Base-by-base conservation (phyloP, 495 filamentous ascomycete genomes). In the Lindgomyces ingoldianus region DNA sequence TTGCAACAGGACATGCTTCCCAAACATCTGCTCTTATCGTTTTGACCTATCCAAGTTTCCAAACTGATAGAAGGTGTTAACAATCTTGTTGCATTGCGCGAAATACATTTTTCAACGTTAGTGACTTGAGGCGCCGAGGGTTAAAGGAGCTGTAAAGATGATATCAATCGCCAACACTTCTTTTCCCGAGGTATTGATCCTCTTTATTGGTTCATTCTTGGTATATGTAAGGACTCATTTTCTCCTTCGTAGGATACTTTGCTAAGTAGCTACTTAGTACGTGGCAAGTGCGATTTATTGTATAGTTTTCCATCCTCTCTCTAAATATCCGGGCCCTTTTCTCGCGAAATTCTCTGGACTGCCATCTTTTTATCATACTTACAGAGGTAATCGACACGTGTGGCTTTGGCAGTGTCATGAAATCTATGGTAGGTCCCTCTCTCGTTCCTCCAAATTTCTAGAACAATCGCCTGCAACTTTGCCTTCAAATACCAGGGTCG, bases 301-400 rank as follows among this genome's bases (percentile, higher is more conserved):
- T 36, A 4, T 56, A 2, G 39, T n/a, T 22, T 56, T 56, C 33
- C 52, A 56, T 42, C 52, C 52, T 2, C 19, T 56, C 19, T 29
- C 52, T 39, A 56, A 56, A 56, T 56, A 36, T 30, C 52, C 52
- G 4, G 52, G 52, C 6, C 52, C 52, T n/a, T 56, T 39, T 19
- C 29, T 29, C 25, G 52, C 52, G 6, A 29, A 26, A 29, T 30
- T 56, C 4, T 36, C 52, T 41, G 25, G 8, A 3, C 9, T 39
- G 22, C 52, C 52, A 18, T 56, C 52, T n/a, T 56, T 36, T 36
- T 56, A 30, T n/a, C 52, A 56, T 19, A 56, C 52, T 1, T 18
- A 18, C 52, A 29, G 26, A 30, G 25, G 29, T 16, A 26, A 56
- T n/a, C 52, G 52, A 41, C 52, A 56, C 29, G 18, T 56, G 4